A percentile compares a stretch with the other conserved stretches of the same genome.
Evolutionary conservation across 2,329 filamentous ascomycete genomes (phyloP).

Genomic region (Aschersonia sp.): DNA sequence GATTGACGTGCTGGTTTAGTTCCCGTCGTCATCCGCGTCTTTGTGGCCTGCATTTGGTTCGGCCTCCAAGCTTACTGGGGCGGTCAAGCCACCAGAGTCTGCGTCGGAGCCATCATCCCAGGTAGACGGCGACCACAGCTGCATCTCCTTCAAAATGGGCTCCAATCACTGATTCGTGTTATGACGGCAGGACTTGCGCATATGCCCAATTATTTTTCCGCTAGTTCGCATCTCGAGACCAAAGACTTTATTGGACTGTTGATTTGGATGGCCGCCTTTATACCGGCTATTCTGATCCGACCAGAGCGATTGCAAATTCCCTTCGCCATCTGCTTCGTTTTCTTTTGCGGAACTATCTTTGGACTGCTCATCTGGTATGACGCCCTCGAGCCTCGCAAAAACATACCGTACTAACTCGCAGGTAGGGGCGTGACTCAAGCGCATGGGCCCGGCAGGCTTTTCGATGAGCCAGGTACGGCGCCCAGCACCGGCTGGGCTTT

Average conservation of each 20-base stretch:
- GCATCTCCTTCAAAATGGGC: background rate
- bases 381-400: background rate
- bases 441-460: slow-evolving; percentile 9
- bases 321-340: slow-evolving; percentile 11
- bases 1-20: slow-evolving; percentile 3
- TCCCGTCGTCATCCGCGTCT: slow-evolving; percentile 13
- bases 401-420: background rate
- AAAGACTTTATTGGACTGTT: slow-evolving; percentile 13
- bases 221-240: slow-evolving; percentile 10
- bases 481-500: slow-evolving; percentile 14
- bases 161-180: too few relatives aligned
- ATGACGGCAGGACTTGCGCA: slow-evolving; percentile 7
- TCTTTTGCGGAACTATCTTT: slow-evolving; percentile 9
- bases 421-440: slow-evolving; percentile 9
- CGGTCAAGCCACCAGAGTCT: slow-evolving; percentile 13
- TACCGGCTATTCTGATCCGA: slow-evolving; percentile 9
- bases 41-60: slow-evolving; percentile 12
- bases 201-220: slow-evolving; percentile 10
- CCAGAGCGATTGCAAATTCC: slow-evolving; percentile 12
- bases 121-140: slow-evolving; percentile 2
- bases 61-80: slow-evolving; percentile 16
- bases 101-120: slow-evolving; percentile 14
- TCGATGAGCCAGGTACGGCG: slow-evolving; percentile 7
- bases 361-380: slow-evolving; percentile 9
- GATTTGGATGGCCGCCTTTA: slow-evolving; percentile 11